These are phyloP conservation scores for Entonaema liquescens DNA, from an alignment of 495 filamentous ascomycete species.

Conservation along the genomic window DNA sequence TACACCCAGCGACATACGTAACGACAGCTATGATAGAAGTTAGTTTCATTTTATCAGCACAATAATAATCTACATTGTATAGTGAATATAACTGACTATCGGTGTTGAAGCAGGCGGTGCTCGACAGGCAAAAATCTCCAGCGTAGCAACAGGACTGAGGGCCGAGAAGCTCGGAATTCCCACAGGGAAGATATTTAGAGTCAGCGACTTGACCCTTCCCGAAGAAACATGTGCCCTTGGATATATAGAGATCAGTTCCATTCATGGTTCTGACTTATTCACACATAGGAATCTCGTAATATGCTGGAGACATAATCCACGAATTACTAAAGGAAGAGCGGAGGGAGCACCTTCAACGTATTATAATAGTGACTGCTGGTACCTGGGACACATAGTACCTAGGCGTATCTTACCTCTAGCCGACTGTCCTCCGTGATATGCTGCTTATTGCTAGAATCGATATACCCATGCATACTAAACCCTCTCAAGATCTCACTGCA, in stretches of 20 bases:
- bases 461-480: neutral
- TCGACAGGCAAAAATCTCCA: constrained; percentile 46
- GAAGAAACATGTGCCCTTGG: constrained; percentile 47
- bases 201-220: constrained; percentile 16
- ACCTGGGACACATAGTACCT: neutral
- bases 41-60: no score
- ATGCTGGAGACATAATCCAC: neutral
- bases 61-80: no score
- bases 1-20: neutral
- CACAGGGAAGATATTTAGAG: constrained; percentile 45
- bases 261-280: constrained; percentile 19
- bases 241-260: constrained; percentile 36
- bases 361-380: neutral
- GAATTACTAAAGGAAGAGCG: neutral
- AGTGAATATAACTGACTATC: constrained; percentile 10
- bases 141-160: constrained; percentile 47
- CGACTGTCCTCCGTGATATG: neutral
- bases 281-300: neutral
- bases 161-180: constrained; percentile 45
- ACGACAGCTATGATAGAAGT: neutral
- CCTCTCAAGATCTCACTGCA: neutral
- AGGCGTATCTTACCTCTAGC: neutral
- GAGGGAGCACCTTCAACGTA: neutral
- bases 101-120: constrained; percentile 43
- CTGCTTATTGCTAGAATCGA: neutral